Evolutionary conservation across 2,329 filamentous ascomycete species (phyloP).

Genomic region (Phaeosphaeriaceae sp.): DNA sequence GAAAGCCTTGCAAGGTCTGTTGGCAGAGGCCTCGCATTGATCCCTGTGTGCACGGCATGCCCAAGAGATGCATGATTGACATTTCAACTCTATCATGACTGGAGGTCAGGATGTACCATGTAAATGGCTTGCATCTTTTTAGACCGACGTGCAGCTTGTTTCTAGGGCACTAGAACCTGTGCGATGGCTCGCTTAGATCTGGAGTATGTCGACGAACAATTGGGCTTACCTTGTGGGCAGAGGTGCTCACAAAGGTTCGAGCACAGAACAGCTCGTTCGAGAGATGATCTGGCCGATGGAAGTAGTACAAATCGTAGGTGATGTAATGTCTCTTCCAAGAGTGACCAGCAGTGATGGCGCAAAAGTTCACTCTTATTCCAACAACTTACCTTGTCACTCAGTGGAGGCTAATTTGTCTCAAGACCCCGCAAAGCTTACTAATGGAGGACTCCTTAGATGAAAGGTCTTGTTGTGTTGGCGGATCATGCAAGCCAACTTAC

Average conservation of each 20-base stretch:
- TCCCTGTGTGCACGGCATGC: not conserved
- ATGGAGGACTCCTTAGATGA: conserved; percentile 35
- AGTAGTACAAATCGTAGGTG: no score
- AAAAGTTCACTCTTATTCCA: no score
- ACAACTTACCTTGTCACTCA: not conserved
- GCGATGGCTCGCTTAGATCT: not conserved
- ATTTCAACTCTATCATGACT: not conserved
- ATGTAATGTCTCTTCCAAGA: no score
- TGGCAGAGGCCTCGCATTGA: not conserved
- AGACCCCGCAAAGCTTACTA: conserved; percentile 8
- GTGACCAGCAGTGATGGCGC: no score
- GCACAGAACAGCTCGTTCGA: not conserved
- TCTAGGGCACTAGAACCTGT: not conserved
- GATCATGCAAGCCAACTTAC: conserved; percentile 6
- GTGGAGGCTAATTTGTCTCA: not conserved
- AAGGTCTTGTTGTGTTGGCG: not conserved
- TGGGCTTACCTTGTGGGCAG: not conserved
- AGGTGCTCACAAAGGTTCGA: not conserved
- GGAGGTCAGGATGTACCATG: not conserved
- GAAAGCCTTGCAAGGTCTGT: not conserved
- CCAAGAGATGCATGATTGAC: not conserved
- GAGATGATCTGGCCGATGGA: not conserved
- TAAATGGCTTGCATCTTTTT: not conserved
- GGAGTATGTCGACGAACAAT: not conserved
- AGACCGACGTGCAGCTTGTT: no score